Evolutionary conservation across 345 rosid genomes (phyloP), one percentile per base, ranked within the genome.

Genomic region (Populus deltoides): DNA sequence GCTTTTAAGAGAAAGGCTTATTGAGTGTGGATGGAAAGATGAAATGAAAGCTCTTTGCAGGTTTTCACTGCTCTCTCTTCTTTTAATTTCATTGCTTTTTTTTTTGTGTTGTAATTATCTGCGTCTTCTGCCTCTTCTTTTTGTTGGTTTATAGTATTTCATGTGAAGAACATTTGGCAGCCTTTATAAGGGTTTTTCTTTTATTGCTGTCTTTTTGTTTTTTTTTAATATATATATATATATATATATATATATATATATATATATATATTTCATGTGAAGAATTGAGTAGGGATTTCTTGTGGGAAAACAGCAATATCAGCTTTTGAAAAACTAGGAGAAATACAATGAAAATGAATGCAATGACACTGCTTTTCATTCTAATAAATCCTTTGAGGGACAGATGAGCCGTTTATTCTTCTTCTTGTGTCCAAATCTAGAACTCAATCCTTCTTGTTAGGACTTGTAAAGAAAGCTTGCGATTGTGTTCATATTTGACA

Each of bases 11-110:
- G 92, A 93, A 71, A 89, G 88, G 83, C 90, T 92, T 78, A 76
- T 89, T 63, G 97, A 93, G 43, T 91, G 90, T 79, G 97, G 94
- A 27, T 90, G 97, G 97, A 90, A 86, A 79, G 97, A 93, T 82
- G 95, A 90, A 59, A 88, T 93, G 94, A 88, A 86, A 77, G 85
- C 90, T 75, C 90, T 88, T 79, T 91, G 95, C 97, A 93, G 97
- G 97, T 90, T 72, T n/a, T n/a, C 53, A 38, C 67, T 65, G 27
- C 41, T 66, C 68, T 47, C 17, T 51, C 55, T 62, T 27, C 6
- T 61, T 61, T 27, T 59, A 3, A 8, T 61, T 4, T 62, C 36
- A 2, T 7, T 51, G 24, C 45, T 20, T 15, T 49, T 25, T n/a
- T n/a, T 41, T 57, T 25, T 12, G 20, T n/a, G 10, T 12, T 61